These are phyloP conservation scores for Ustilago shanxiensis DNA, from an alignment of 1,284 basidiomycete species.

Conservation along the genomic window DNA sequence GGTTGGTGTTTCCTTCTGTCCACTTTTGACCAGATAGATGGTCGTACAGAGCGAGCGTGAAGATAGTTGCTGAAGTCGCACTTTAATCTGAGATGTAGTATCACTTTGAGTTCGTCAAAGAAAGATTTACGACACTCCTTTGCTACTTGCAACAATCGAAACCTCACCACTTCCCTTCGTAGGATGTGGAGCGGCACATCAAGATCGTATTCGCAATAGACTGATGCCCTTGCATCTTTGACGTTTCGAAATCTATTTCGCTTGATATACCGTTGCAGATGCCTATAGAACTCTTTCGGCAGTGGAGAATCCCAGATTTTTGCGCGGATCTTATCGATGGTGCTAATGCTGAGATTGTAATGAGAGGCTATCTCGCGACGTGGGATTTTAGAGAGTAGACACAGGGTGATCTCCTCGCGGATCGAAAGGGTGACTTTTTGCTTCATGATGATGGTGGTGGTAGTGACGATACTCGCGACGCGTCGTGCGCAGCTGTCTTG, in stretches of 20 bases:
- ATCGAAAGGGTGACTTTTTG: no score
- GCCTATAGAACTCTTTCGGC: background rate
- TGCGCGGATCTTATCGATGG: background rate
- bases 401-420: no score
- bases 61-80: background rate
- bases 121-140: background rate
- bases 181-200: background rate
- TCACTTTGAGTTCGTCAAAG: background rate
- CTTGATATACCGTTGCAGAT: background rate
- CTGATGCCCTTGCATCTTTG: background rate
- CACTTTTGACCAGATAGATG: slow-evolving; percentile 29
- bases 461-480: no score
- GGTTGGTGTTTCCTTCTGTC: slow-evolving; percentile 37
- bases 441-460: no score
- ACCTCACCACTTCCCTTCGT: background rate
- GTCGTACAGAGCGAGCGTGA: background rate
- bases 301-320: background rate
- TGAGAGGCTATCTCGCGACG: background rate
- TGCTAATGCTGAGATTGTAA: background rate
- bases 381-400: no score
- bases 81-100: background rate
- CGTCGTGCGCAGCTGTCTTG: no score
- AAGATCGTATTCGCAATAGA: background rate
- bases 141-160: background rate
- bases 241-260: background rate